phyloP scores from a whole-genome alignment of 768 basidiomycete species.

The Pleurotus salmoneostramineus region DNA sequence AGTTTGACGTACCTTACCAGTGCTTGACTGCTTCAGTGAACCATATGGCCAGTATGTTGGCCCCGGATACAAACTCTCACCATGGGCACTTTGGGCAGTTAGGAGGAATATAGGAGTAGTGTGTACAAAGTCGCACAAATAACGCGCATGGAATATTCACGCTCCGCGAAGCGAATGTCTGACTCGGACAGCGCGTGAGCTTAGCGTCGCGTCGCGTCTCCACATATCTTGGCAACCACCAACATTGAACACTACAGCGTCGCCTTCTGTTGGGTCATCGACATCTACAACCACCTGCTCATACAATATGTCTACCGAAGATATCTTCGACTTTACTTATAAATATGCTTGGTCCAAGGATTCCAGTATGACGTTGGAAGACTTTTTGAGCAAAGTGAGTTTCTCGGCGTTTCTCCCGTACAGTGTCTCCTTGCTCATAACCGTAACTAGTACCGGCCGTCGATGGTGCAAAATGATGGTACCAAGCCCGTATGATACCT shows the following conservation, averaged over 20 bases:
- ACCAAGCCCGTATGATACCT: slow-evolving; percentile 57
- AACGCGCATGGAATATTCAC: too few species aligned
- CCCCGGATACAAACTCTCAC: neutral
- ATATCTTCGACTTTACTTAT: slow-evolving; percentile 35
- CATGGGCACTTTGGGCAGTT: neutral
- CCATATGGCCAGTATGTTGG: too few species aligned
- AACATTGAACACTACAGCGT: too few species aligned
- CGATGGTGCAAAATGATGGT: slow-evolving; percentile 76
- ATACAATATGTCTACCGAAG: slow-evolving; percentile 28
- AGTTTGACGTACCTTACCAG: too few species aligned
- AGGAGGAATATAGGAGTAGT: neutral
- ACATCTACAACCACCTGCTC: too few species aligned
- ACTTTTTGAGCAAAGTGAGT: slow-evolving; percentile 53
- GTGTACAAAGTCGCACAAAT: neutral
- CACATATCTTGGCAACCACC: too few species aligned
- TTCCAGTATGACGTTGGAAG: slow-evolving; percentile 38
- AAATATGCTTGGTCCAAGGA: slow-evolving; percentile 49
- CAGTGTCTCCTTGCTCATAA: neutral
- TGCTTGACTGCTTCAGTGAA: too few species aligned
- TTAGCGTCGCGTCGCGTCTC: neutral
- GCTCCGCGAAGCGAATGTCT: too few species aligned
- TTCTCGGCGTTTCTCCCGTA: neutral
- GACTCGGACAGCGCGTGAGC: too few species aligned
- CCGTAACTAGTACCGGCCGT: slow-evolving; percentile 56
- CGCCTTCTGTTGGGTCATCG: too few species aligned